Evolutionary conservation across 352 stramenopile genomes (phyloP).

Genomic region (Phytophthora macrochlamydospora): DNA sequence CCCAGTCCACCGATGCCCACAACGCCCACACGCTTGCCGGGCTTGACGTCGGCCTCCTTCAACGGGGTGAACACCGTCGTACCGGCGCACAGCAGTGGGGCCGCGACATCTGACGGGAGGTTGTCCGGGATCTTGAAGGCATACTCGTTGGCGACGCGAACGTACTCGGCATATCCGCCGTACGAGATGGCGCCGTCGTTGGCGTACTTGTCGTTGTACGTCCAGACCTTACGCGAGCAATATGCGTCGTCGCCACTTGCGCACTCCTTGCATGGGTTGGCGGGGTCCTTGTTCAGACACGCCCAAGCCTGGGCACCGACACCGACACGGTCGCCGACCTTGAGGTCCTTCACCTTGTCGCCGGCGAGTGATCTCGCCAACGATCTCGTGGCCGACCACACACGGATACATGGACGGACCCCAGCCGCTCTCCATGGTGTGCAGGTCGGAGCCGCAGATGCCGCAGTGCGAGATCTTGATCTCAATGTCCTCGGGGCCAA

Average conservation of each 20-base stretch:
- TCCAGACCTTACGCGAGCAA: slow-evolving; percentile 47
- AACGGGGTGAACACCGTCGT: slow-evolving; percentile 77
- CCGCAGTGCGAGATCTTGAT: slow-evolving; percentile 58
- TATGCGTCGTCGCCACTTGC: slow-evolving; percentile 54
- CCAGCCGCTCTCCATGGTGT: slow-evolving; percentile 50
- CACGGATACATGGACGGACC: slow-evolving; percentile 38
- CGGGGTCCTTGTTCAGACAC: slow-evolving; percentile 60
- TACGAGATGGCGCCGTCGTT: slow-evolving; percentile 36
- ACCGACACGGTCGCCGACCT: slow-evolving; percentile 71
- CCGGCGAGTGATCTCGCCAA: slow-evolving; percentile 44
- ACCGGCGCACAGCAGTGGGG: slow-evolving; percentile 79
- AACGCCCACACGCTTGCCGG: slow-evolving; percentile 58
- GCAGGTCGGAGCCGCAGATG: slow-evolving; percentile 54
- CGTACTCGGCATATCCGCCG: slow-evolving; percentile 69
- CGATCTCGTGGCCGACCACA: slow-evolving; percentile 55
- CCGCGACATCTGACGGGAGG: slow-evolving; percentile 48
- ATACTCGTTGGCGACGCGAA: slow-evolving; percentile 63
- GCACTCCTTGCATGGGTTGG: slow-evolving; percentile 57
- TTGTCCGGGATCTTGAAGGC: slow-evolving; percentile 69
- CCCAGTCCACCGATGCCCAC: slow-evolving; percentile 80
- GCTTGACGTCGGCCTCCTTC: slow-evolving; percentile 42
- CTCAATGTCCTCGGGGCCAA: slow-evolving; percentile 47
- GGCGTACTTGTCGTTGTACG: slow-evolving; percentile 45
- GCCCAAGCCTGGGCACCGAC: slow-evolving; percentile 75
- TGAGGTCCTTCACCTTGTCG: slow-evolving; percentile 50